Conservation (phyloP, 129 eudicot species). For the Chrysanthemum lavandulifolium region DNA sequence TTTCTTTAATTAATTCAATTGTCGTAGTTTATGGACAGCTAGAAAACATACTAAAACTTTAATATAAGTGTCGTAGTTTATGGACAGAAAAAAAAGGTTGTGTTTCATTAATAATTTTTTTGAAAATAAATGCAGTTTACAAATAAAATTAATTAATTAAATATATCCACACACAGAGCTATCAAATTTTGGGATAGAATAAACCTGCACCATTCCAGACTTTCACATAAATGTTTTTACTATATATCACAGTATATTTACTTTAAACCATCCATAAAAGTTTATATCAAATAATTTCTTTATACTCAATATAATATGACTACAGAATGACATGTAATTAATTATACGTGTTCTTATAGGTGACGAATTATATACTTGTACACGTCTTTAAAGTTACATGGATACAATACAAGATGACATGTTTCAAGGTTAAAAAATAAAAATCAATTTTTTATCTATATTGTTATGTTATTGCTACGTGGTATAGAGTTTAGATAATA, state of each 20-base stretch:
- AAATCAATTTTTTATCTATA: no score
- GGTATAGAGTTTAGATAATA: no score
- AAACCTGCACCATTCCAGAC: constrained; percentile 21
- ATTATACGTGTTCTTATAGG: no score
- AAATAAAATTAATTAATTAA: background rate
- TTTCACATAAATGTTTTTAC: constrained; percentile 7
- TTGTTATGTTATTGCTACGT: no score
- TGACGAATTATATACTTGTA: no score
- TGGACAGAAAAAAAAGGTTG: background rate
- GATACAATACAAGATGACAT: no score
- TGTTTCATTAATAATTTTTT: background rate
- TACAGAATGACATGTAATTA: no score
- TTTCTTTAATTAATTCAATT: background rate
- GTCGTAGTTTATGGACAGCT: background rate
- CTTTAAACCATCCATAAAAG: no score
- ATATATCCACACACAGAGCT: constrained; percentile 37
- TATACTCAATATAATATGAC: no score
- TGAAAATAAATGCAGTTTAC: background rate
- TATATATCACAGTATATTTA: background rate
- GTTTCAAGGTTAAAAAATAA: no score
- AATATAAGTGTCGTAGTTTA: background rate
- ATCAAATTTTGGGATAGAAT: constrained; percentile 29
- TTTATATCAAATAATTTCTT: background rate
- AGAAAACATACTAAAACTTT: background rate
- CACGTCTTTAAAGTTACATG: no score